Base-by-base conservation (phyloP, 257 asterid species). In the Primulina tabacum region DNA sequence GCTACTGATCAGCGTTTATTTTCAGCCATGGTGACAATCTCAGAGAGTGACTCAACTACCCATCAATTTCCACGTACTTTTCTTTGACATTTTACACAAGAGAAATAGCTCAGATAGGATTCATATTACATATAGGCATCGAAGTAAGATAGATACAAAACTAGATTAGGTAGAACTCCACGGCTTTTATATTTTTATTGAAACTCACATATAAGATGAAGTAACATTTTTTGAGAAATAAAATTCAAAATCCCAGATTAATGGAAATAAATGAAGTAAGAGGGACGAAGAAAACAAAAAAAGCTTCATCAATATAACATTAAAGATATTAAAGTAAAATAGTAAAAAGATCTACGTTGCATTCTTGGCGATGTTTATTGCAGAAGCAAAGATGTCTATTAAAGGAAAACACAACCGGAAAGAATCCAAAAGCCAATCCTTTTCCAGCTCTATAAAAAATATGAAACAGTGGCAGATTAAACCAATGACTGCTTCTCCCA, bases 381-480 rank as follows among this genome's bases (percentile, higher is more conserved):
- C 7, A 60, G 8, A 21, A 32, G 14, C 60, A 52, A 72, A 40
- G 17, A 10, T 3, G 16, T 40, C 52, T 2, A 40, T 2, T 40
- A 4, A 40, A 8, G 43, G 8, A 37, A 55, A 67, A 37, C 21
- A 1, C 6, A 33, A 62, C 58, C 16, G 12, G 71, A 18, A 56
- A 58, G 21, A 62, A 63, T 5, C 29, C 64, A 65, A 62, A 61
- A 70, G 26, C 64, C 12, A 64, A 68, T 72, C 65, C 14, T 21
- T 16, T 64, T 65, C 40, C 64, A 18, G 65, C 66, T 32, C 18
- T 59, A 61, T 56, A 62, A 67, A 76, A 79, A 66, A 20, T 61
- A 4, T 53, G 78, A 80, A 60, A 60, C 16, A 14, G 82, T 63
- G 86, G 79, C 72, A 18, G 57, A 53, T 75, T 64, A 47, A 67